Base-by-base conservation (phyloP, 305 asterid genomes). In the Rubia balearica region DNA sequence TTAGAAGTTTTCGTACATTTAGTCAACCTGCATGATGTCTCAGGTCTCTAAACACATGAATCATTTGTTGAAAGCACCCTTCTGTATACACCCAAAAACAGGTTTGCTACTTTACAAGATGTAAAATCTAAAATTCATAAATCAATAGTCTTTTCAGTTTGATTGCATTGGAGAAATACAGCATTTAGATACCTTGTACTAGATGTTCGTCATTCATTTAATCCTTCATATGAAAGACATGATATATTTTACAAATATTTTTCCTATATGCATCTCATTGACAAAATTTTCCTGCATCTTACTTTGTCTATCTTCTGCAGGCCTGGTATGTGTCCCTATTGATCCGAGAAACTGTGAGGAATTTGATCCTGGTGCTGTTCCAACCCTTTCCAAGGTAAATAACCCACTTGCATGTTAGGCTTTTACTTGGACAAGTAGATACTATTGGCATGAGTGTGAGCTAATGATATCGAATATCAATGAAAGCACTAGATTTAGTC, bases 61-160 rank as follows among this genome's bases (percentile, higher is more conserved):
- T 73, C 99, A 94, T 81, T 85, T 94, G 80, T 87, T 94, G 78
- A 94, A 94, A 81, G 99, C 96, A 49, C 97, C 97, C 68, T 94
- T 94, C 81, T 94, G 97, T 71, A 61, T 94, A 75, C 99, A 89
- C 83, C 99, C 97, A 0, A 88, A 91, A 85, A 94, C 97, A 91
- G 97, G 97, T 88, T 66, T 63, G 33, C 38, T 63, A 11, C 12
- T 27, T n/a, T 70, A 12, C 42, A 27, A n/a, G 30, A 69, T 12
- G 40, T 49, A 27, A 27, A 27, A 27, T 27, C 2, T 27, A 27
- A 27, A 27, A 27, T 27, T 27, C 30, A 27, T 27, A 27, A 27
- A 27, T 27, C 30, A 27, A 1, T 27, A 27, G 30, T 27, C 30
- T 27, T 27, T 27, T 2, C 30, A 27, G 2, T 27, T 27, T 27